Base-by-base conservation (phyloP, 164 flowering plant species). In the Magnolia sinica region DNA sequence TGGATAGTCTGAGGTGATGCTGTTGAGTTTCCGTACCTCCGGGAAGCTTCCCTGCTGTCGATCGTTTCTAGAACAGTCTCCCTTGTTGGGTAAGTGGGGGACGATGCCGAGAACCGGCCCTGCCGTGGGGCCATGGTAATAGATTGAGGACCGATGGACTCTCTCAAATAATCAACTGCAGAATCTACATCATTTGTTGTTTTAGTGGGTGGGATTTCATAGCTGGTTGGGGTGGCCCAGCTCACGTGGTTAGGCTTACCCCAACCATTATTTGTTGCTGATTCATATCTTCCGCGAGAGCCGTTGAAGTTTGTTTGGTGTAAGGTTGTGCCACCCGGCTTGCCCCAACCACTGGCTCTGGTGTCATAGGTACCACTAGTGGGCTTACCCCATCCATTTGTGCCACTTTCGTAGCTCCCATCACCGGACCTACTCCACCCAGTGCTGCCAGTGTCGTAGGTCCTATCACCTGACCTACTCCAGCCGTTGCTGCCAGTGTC, bases 221-320 rank as follows among this genome's bases (percentile, higher is more conserved):
- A 8, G 63, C 27, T 79, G 23, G 68, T 16, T 50, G 83, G 79
- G 31, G 81, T 14, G 23, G 74, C 65, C 83, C 84, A 83, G 20
- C 66, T 73, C 52, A 72, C 31, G 3, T 19, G 81, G 68, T 59
- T 81, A 2, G 87, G 87, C 79, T 76, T 79, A 7, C 70, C 49
- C 83, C 85, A 69, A 0, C 77, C 80, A 7, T 83, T 81, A 1
- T 79, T 29, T 24, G 52, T 71, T 22, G 20, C 49, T 11, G 69
- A 74, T 16, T 75, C 70, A 29, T 24, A n/a, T 68, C 19, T 76
- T 50, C 68, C 70, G 19, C 3, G 9, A 31, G 27, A 55, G 23
- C 10, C 72, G 4, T 55, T 78, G 31, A 18, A 51, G 24, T 76
- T 23, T 63, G 71, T 70, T 63, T 74, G 76, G 3, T 27, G 73